phyloP scores from a whole-genome alignment of 345 rosid species.

The Garcia nutans region DNA sequence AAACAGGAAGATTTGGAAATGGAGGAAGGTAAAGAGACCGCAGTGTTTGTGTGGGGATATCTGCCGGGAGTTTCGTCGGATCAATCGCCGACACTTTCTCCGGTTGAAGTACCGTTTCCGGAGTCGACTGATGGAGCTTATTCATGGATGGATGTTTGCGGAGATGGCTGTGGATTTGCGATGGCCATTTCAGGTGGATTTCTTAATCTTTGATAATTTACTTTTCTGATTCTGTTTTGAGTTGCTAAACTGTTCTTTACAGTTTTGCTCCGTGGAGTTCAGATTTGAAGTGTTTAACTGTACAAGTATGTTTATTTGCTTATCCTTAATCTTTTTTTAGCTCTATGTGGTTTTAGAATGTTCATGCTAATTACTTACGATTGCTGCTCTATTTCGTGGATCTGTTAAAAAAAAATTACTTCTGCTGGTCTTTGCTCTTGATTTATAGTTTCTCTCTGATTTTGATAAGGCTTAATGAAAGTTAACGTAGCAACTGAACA shows the following conservation, averaged over 20 bases:
- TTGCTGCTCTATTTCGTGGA: neutral
- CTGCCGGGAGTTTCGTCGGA: constrained; percentile 63
- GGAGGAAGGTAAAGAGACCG: constrained; percentile 33
- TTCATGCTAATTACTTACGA: too few relatives aligned
- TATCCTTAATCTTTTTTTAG: neutral
- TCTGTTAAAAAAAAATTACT: neutral
- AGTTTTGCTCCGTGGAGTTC: neutral
- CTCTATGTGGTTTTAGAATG: neutral
- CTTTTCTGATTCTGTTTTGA: neutral
- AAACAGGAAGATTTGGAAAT: constrained; percentile 26
- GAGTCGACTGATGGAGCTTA: constrained; percentile 31
- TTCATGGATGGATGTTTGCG: constrained; percentile 68
- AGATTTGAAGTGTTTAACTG: neutral
- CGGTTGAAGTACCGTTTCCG: constrained; percentile 38
- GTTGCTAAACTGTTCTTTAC: neutral
- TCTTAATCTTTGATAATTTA: neutral
- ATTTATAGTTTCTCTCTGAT: neutral
- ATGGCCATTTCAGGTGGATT: constrained; percentile 73
- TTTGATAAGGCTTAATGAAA: neutral
- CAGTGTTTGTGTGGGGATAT: constrained; percentile 75
- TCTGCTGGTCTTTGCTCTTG: neutral
- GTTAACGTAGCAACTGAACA: neutral
- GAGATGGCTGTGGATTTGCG: constrained; percentile 89
- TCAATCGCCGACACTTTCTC: constrained; percentile 61
- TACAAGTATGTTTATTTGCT: neutral